Percentiles rank a stretch among this genome's conserved stretches.
phyloP scores from a whole-genome alignment of 352 stramenopile genomes.

The Globisporangium nunn region DNA sequence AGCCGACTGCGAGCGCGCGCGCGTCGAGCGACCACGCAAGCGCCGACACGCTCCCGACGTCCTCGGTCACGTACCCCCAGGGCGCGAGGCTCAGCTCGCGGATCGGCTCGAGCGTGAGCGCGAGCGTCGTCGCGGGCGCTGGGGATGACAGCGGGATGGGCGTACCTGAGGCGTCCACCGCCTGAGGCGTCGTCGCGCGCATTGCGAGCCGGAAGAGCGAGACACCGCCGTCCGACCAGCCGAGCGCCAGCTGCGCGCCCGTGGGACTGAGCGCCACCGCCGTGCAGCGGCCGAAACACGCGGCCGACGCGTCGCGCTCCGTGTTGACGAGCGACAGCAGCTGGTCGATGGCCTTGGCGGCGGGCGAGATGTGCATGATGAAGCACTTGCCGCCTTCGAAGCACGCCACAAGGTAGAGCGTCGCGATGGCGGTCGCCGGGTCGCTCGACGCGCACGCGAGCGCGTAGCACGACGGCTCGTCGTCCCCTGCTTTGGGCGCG shows the following conservation, averaged over 20 bases:
- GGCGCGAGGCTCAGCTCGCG: slow-evolving; percentile 49
- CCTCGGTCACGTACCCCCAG: slow-evolving; percentile 52
- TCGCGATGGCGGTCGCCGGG: slow-evolving; percentile 15
- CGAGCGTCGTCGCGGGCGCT: not conserved
- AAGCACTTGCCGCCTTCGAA: slow-evolving; percentile 80
- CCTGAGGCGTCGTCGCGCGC: slow-evolving; percentile 1
- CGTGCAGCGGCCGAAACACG: slow-evolving; percentile 42
- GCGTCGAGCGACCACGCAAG: slow-evolving; percentile 66
- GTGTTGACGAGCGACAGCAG: slow-evolving; percentile 73
- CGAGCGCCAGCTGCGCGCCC: slow-evolving; percentile 49
- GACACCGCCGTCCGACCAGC: slow-evolving; percentile 65
- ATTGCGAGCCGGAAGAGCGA: slow-evolving; percentile 56
- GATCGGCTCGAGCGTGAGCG: slow-evolving; percentile 46
- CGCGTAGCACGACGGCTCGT: slow-evolving; percentile 39
- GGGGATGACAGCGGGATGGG: not conserved
- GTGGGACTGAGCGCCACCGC: slow-evolving; percentile 31
- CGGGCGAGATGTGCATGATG: slow-evolving; percentile 60
- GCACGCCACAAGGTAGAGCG: slow-evolving; percentile 51
- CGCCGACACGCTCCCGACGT: slow-evolving; percentile 50
- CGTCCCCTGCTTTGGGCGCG: not conserved
- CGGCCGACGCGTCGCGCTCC: slow-evolving; percentile 20
- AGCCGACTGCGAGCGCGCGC: slow-evolving; percentile 55
- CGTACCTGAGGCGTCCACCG: not conserved
- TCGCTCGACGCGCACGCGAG: slow-evolving; percentile 45
- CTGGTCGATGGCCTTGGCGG: slow-evolving; percentile 58